A percentile compares a stretch with the other conserved stretches of the same genome.
phyloP scores from a whole-genome alignment of 179 eudicot species.

The Corrigiola litoralis region DNA sequence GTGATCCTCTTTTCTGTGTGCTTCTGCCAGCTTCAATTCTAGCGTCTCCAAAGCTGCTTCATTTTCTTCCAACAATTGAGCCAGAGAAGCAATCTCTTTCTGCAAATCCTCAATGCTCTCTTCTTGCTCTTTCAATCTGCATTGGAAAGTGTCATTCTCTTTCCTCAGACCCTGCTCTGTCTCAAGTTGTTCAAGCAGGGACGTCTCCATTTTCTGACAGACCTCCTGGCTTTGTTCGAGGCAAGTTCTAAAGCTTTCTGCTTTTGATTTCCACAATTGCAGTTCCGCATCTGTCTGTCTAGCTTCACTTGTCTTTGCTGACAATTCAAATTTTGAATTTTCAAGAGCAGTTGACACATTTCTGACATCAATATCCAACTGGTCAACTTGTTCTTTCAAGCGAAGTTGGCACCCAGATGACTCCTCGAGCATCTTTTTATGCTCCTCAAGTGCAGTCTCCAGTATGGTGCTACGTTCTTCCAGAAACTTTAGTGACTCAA shows the following conservation, averaged over 20 bases:
- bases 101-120: conserved; percentile 28
- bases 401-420: conserved; percentile 34
- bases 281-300: conserved; percentile 48
- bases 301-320: conserved; percentile 39
- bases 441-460: conserved; percentile 45
- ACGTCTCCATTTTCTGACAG: conserved; percentile 29
- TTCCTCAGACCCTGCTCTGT: conserved; percentile 27
- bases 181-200: conserved; percentile 29
- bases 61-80: conserved; percentile 23
- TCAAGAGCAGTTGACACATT: conserved; percentile 41
- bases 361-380: conserved; percentile 41
- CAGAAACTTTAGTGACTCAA: conserved; percentile 31
- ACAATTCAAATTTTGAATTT: conserved; percentile 48
- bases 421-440: conserved; percentile 47
- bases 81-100: conserved; percentile 29
- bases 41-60: conserved; percentile 20
- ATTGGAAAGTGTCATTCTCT: conserved; percentile 32
- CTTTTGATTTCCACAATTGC: conserved; percentile 40
- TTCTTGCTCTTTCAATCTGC: conserved; percentile 32
- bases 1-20: conserved; percentile 22
- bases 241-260: conserved; percentile 40
- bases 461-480: conserved; percentile 39
- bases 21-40: conserved; percentile 22
- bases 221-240: conserved; percentile 46
- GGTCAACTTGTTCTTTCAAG: conserved; percentile 45